A percentile compares a stretch with the other conserved stretches of the same genome.
Conservation (phyloP, 345 rosid genomes). For the Eucalyptus rudis region DNA sequence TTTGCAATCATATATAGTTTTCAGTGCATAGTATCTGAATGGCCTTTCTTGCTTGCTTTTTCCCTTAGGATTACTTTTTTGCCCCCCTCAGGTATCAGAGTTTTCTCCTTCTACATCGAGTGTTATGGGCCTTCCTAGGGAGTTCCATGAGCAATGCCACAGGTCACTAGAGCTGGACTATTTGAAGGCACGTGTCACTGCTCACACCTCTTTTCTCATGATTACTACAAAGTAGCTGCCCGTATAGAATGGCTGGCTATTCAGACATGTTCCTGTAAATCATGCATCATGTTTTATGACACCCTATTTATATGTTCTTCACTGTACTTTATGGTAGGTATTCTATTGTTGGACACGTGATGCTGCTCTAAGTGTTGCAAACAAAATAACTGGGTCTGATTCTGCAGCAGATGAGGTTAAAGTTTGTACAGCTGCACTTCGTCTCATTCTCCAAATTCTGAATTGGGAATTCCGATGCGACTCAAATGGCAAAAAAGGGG, state of each 20-base stretch:
- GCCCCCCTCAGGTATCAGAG: slow-evolving; percentile 60
- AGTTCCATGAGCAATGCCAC: slow-evolving; percentile 86
- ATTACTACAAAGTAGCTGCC: neutral
- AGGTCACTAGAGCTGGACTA: slow-evolving; percentile 66
- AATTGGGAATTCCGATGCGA: slow-evolving; percentile 79
- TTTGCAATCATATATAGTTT: neutral
- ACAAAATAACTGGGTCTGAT: slow-evolving; percentile 50
- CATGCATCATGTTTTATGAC: neutral
- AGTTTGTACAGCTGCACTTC: slow-evolving; percentile 77
- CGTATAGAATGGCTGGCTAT: neutral
- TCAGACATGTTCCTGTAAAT: neutral
- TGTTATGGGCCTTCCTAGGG: slow-evolving; percentile 96
- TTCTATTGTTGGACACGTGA: slow-evolving; percentile 87
- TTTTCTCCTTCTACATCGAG: slow-evolving; percentile 93
- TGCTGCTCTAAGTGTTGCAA: slow-evolving; percentile 73
- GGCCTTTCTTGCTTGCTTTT: neutral
- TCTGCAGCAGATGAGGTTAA: slow-evolving; percentile 62
- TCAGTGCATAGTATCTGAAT: neutral
- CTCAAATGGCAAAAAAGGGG: slow-evolving; percentile 25
- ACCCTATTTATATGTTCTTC: neutral
- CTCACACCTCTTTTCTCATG: neutral
- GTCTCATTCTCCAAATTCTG: slow-evolving; percentile 86
- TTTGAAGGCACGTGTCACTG: slow-evolving; percentile 48
- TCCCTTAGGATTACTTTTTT: neutral
- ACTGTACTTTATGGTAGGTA: slow-evolving; percentile 29